Evolutionary conservation across 1,139 yeast species (phyloP).

Genomic region (Candida sanyaensis): DNA sequence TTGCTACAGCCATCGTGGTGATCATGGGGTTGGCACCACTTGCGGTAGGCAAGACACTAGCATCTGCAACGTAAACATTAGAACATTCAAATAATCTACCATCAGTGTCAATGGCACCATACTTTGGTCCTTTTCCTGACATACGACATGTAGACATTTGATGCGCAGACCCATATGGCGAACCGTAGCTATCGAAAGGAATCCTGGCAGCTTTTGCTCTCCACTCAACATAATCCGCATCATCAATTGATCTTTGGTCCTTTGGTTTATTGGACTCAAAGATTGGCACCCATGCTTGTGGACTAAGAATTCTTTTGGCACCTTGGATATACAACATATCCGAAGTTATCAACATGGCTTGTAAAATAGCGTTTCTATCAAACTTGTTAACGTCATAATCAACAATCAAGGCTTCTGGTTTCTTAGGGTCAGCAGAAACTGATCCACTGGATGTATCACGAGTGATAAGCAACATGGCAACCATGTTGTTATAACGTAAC

Average conservation of each 20-base stretch:
- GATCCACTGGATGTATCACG: slow-evolving; percentile 50
- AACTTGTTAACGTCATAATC: slow-evolving; percentile 44
- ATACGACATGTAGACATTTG: slow-evolving; percentile 64
- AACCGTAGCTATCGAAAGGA: slow-evolving; percentile 30
- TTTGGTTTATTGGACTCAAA: slow-evolving; percentile 44
- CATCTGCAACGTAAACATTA: slow-evolving; percentile 58
- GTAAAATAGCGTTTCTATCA: slow-evolving; percentile 45
- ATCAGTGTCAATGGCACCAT: slow-evolving; percentile 50
- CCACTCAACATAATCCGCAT: slow-evolving; percentile 52
- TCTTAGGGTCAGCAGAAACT: slow-evolving; percentile 35
- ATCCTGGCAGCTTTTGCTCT: slow-evolving; percentile 27
- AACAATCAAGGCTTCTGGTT: slow-evolving; percentile 38
- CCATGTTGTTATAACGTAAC: slow-evolving; percentile 40
- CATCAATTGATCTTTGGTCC: slow-evolving; percentile 41
- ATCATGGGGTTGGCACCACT: slow-evolving; percentile 63
- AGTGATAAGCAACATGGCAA: slow-evolving; percentile 48
- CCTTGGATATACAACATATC: slow-evolving; percentile 55
- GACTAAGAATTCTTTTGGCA: slow-evolving; percentile 46
- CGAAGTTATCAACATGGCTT: slow-evolving; percentile 44
- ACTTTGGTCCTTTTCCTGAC: slow-evolving; percentile 48
- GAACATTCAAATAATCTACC: slow-evolving; percentile 57
- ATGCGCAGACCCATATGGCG: slow-evolving; percentile 55
- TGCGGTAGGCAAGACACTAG: slow-evolving; percentile 59
- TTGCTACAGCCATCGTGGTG: slow-evolving; percentile 42
- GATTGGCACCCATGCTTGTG: slow-evolving; percentile 39